Conservation (phyloP, 1,139 yeast species). For the Geotrichum klebahnii region DNA sequence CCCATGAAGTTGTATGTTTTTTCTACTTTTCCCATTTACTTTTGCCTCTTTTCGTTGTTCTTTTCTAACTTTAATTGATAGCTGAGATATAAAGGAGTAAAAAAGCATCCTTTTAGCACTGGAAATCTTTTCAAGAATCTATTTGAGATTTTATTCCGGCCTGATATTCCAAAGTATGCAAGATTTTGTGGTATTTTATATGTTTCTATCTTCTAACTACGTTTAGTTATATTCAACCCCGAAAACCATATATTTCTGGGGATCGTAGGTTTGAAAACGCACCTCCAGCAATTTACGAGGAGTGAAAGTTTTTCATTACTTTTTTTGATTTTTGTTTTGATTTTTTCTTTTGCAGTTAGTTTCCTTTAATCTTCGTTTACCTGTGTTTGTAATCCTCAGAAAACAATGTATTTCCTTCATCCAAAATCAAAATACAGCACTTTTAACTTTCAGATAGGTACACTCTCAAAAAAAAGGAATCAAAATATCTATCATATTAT, state of each 20-base stretch:
- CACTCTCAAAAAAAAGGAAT: too few relatives aligned
- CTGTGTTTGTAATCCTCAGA: too few relatives aligned
- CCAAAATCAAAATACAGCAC: too few relatives aligned
- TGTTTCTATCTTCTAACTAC: background rate
- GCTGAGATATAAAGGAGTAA: slow-evolving; percentile 8
- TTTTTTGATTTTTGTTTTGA: background rate
- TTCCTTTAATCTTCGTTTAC: too few relatives aligned
- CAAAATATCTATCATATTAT: too few relatives aligned
- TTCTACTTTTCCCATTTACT: background rate
- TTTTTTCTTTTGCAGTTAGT: too few relatives aligned
- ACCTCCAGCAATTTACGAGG: slow-evolving; percentile 10
- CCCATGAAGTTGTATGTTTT: slow-evolving; percentile 20
- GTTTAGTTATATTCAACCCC: slow-evolving; percentile 19
- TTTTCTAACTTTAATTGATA: background rate
- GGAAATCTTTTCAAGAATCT: slow-evolving; percentile 19
- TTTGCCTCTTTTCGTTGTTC: background rate
- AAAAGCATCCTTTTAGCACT: slow-evolving; percentile 12
- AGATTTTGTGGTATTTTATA: background rate
- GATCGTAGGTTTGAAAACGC: slow-evolving; percentile 23
- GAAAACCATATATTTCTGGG: slow-evolving; percentile 21
- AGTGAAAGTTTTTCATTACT: background rate
- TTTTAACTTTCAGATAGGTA: too few relatives aligned
- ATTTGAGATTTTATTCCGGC: slow-evolving; percentile 21
- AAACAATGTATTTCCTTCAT: too few relatives aligned
- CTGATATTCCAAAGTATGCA: slow-evolving; percentile 22